Base-by-base conservation (phyloP, 2,329 filamentous ascomycete species). In the Curvularia spicifera region DNA sequence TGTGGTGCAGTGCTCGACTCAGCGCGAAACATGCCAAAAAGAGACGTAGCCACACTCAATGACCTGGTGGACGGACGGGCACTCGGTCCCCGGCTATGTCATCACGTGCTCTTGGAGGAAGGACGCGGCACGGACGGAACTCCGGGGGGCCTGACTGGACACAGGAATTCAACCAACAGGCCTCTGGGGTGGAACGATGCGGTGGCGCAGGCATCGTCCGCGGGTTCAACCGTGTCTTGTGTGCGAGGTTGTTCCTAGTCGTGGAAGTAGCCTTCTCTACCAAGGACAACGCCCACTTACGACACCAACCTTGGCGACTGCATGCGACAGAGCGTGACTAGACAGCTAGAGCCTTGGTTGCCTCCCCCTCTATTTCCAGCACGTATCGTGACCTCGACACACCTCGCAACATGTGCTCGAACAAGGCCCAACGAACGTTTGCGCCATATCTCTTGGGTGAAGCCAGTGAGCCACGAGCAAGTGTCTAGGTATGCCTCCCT, bases 151-250 rank as follows among this genome's bases (percentile, higher is more conserved):
- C 31, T 18, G 8, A n/a, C 43, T 56, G 53, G 47, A 33, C 31
- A 10, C 6, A 10, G 24, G 42, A 35, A 48, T 33, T 13, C 24
- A 5, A 26, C 13, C 13, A 20, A 49, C 35, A 43, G 49, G 49
- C 55, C 48, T 44, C 35, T 26, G 24, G 15, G 8, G 49, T 37
- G 37, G 28, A 45, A 29, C 15, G 22, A 28, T 40, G 47, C 37
- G 39, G 55, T 57, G 55, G 51, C 50, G 51, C 54, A 57, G 43
- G 49, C 54, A 53, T 57, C 42, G 24, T 57, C 43, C 51, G 40
- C 44, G 51, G 44, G 37, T n/a, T 35, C 44, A 57, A 53, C 55
- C 50, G 53, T 56, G 40, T 51, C 47, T 45, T 31, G 31, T 37
- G 31, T 55, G 18, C 50, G 2, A 57, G 40, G 50, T 35, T 53